A percentile compares a stretch with the other conserved stretches of the same genome.
Evolutionary conservation across 345 rosid species (phyloP).

Genomic region (Hibiscus tridactylites): DNA sequence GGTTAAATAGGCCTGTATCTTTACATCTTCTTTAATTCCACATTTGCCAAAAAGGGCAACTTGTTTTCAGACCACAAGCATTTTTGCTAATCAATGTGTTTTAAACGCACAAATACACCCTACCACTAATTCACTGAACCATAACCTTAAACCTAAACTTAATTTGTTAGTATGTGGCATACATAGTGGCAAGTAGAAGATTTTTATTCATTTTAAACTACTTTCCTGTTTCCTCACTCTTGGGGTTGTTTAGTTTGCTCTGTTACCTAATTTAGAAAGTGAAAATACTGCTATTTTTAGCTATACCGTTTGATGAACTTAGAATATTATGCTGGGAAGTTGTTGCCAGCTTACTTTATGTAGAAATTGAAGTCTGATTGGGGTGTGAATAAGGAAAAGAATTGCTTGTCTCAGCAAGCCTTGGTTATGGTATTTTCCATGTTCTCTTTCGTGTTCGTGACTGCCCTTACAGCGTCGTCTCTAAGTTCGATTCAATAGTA

Average conservation of each 20-base stretch:
- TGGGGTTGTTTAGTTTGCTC: background rate
- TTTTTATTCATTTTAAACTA: background rate
- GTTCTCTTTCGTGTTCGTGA: too few species aligned
- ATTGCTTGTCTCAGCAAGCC: too few species aligned
- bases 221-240: background rate
- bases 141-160: too few species aligned
- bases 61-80: background rate
- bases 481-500: too few species aligned
- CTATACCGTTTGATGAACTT: background rate
- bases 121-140: too few species aligned
- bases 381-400: background rate
- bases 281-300: background rate
- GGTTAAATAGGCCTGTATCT: background rate
- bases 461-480: too few species aligned
- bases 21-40: background rate
- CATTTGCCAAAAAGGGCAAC: background rate
- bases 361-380: background rate
- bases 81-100: background rate
- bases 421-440: too few species aligned
- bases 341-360: slow-evolving; percentile 5
- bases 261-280: slow-evolving; percentile 1
- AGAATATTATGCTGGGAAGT: background rate
- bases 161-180: too few species aligned
- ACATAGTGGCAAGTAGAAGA: too few species aligned
- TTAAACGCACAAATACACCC: too few species aligned